phyloP scores from a whole-genome alignment of 2,329 filamentous ascomycete genomes.

The Biscogniauxia sp. region DNA sequence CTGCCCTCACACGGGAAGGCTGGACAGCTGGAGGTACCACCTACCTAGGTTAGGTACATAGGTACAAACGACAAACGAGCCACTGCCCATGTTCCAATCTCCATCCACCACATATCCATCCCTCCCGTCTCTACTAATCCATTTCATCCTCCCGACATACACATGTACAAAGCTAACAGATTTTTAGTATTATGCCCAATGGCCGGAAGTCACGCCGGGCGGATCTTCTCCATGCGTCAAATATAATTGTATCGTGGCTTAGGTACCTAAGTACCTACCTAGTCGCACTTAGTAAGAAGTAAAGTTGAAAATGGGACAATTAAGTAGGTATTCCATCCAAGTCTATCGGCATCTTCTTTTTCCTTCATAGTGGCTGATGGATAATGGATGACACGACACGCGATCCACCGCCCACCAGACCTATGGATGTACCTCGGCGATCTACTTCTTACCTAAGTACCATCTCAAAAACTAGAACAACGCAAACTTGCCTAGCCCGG shows the following conservation, averaged over 20 bases:
- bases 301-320: background rate
- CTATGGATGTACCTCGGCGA: no score
- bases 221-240: background rate
- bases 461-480: no score
- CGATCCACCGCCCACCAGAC: no score
- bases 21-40: background rate
- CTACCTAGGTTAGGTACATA: background rate
- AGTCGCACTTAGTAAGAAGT: no score
- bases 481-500: no score
- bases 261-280: no score
- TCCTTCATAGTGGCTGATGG: no score
- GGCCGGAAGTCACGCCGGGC: background rate
- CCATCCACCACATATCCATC: background rate
- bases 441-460: no score
- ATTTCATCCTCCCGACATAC: background rate
- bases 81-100: background rate
- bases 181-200: background rate
- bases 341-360: background rate
- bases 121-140: no score
- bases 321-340: background rate
- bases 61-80: background rate
- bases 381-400: no score
- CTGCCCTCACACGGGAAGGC: background rate
- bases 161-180: background rate
- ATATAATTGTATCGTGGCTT: no score